Base-by-base conservation (phyloP, 495 filamentous ascomycete species). In the Apodospora peruviana region DNA sequence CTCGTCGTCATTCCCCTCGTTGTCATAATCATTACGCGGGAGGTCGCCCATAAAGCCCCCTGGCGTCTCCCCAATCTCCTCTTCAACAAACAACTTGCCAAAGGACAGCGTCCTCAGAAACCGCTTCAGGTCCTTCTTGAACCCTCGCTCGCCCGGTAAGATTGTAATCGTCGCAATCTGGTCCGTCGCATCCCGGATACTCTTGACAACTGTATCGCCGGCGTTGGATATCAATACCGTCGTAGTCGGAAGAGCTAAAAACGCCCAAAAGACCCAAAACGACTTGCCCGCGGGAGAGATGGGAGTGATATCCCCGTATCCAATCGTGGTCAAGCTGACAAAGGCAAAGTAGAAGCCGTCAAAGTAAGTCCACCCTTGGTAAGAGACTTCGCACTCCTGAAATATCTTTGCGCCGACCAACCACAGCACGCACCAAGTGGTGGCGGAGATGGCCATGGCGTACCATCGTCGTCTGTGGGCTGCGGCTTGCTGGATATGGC, bases 231-330 rank as follows among this genome's bases (percentile, higher is more conserved):
- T 91, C 22, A 95, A 73, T 34, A 93, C 83, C 0, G 90, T 95
- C 59, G 90, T 78, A 2, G 85, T 81, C 1, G 90, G 90, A 2
- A 96, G 70, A 2, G 90, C 88, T 3, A 95, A 76, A 3, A 96
- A 66, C 19, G 86, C 86, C 91, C 91, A 97, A 52, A 95, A 81
- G 7, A 97, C 86, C 67, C 93, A 95, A 59, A 94, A 91, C 0
- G 85, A 67, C 57, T 83, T 87, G 0, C 85, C 87, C 2, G 82
- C 73, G 52, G 86, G 88, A 25, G 81, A 87, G 7, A 78, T 65
- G 0, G 84, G 86, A 24, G 77, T 79, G 24, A 83, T 72, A 52
- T 95, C 88, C 2, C 90, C 90, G 56, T 90, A 96, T 0, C 90
- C 90, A 43, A 96, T 88, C 1, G 90, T 95, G 5, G 91, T 72